A percentile compares a stretch with the other conserved stretches of the same genome.
Conservation (phyloP, 371 early-diverging fungal species). For the Batrachochytrium dendrobatidis region DNA sequence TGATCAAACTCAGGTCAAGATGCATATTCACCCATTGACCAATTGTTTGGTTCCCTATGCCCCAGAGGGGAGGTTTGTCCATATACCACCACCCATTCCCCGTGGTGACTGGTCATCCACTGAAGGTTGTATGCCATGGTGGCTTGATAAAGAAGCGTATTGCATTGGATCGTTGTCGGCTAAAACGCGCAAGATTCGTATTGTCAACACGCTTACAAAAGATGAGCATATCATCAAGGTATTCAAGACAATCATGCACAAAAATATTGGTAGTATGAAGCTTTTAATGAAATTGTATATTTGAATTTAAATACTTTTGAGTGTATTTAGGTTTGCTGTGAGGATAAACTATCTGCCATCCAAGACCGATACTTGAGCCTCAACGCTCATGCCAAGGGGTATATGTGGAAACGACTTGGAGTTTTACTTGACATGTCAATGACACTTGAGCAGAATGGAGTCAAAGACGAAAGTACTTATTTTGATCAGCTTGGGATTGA, state of each 20-base stretch:
- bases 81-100: conserved; percentile 42
- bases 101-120: conserved; percentile 30
- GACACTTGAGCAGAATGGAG: conserved; percentile 44
- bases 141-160: conserved; percentile 37
- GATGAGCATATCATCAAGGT: conserved; percentile 47
- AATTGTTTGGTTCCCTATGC: conserved; percentile 29
- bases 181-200: conserved; percentile 37
- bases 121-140: conserved; percentile 32
- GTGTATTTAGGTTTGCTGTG: conserved; percentile 49
- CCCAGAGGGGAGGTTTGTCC: conserved; percentile 40
- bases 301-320: too few relatives aligned
- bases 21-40: conserved; percentile 38
- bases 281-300: too few relatives aligned
- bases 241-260: background rate
- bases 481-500: conserved; percentile 43
- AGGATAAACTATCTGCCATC: conserved; percentile 43
- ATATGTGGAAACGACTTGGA: conserved; percentile 51
- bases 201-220: conserved; percentile 43
- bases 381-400: conserved; percentile 49
- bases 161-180: conserved; percentile 36
- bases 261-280: too few relatives aligned
- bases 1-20: conserved; percentile 24
- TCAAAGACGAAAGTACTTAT: conserved; percentile 32
- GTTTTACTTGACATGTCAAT: conserved; percentile 41
- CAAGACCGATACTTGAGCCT: conserved; percentile 39